Evolutionary conservation across 2,329 filamentous ascomycete species (phyloP), one percentile per base, ranked within the genome.

Genomic region (Aspergillus quadricinctus): DNA sequence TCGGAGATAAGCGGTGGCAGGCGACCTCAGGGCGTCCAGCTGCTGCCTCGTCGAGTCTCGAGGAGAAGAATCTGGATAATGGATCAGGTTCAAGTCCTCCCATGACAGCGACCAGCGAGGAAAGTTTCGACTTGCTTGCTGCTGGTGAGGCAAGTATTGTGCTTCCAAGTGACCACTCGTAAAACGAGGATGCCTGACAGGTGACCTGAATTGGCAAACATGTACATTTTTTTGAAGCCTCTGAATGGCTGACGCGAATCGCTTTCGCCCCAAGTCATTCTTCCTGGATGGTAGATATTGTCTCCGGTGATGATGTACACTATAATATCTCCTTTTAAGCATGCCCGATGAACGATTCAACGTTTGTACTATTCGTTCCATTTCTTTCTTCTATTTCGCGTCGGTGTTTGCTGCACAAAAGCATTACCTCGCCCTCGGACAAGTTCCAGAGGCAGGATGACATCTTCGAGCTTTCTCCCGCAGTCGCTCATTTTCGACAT

Each of bases 111-210:
- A 72, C 74, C 19, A 79, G 77, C 56, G 75, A 79, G 60, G 77
- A 78, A 60, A 79, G 77, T 61, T 79, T 79, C 65, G 77, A 79
- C 67, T 64, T 77, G 57, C 64, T 78, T 53, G 72, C 72, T 4
- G 69, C 69, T 52, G 75, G 75, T 4, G 76, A 78, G 65, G 76
- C 76, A 49, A 78, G 76, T 58, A 69, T 77, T 48, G 45, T 74
- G 43, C 65, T 73, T 58, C 64, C 67, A 57, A 61, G 62, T 43
- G 53, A 50, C 41, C 52, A 41, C 53, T 56, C 46, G 52, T 60
- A 50, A 53, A 40, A 19, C 28, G 11, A 35, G 37, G 19, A 48
- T 50, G 35, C 31, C 53, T 49, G 43, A 49, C 40, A 31, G 45
- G 43, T 29, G 37, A 48, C 43, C 46, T 29, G 49, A 40, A 52